Base-by-base conservation (phyloP, 83 land plant genomes). In the Thuja plicata region DNA sequence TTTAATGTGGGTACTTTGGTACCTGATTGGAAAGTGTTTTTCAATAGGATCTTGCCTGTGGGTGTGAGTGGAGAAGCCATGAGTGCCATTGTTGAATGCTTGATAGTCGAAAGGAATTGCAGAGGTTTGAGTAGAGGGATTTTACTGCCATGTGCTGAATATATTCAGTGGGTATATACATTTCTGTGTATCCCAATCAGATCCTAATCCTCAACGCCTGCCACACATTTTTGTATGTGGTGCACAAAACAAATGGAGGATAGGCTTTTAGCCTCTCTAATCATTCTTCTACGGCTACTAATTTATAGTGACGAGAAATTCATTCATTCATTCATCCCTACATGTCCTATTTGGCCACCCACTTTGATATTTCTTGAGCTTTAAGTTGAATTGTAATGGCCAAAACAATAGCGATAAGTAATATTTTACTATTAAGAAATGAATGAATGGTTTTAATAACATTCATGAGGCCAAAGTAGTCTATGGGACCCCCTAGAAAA, bases 211-310 rank as follows among this genome's bases (percentile, higher is more conserved):
- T 83, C 30, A 3, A 45, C 46, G 55, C 55, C 85, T 83, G 85
- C 85, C 85, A 83, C 85, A 46, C 85, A 83, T 83, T 46, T 83
- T 46, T 43, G 8, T 83, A 48, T 76, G 79, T 83, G 85, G 85
- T 83, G 48, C 73, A 30, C 5, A 82, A 83, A n/a, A 83, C 54
- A 43, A 83, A 83, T 11, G 34, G 6, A n/a, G 9, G 52, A 82
- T 82, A n/a, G 85, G 35, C 79, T 76, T 35, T 76, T 34, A 2
- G 12, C 0, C 19, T 74, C 12, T 74, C 78, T 74, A 35, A 32
- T 24, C 73, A 34, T 12, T 76, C 38, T 76, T 76, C 16, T 76
- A 32, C 38, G 30, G 79, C 17, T 76, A 34, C 40, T 12, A 24
- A 10, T 34, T 76, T 76, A 27, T 0, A 12, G 15, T 34, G 79